Conservation (phyloP, 2,329 filamentous ascomycete species). For the Pestalotiopsis sp. region DNA sequence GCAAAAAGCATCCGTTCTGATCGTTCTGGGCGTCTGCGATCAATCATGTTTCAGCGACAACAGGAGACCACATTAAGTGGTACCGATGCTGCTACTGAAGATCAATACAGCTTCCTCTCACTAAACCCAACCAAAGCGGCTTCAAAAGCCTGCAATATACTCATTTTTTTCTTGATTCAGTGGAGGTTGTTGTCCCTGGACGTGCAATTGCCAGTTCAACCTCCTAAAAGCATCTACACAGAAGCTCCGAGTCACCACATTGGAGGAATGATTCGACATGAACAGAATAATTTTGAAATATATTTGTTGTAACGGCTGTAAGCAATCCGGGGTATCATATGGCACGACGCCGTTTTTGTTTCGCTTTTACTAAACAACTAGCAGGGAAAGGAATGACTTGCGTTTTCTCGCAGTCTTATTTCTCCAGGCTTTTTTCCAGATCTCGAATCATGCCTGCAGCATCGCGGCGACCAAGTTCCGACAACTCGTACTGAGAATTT, state of each 20-base stretch:
- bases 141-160: too few relatives aligned
- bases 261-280: not conserved
- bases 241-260: not conserved
- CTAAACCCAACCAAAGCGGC: too few relatives aligned
- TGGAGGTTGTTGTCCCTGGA: too few relatives aligned
- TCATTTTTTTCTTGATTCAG: too few relatives aligned
- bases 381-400: not conserved
- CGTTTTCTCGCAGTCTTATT: not conserved
- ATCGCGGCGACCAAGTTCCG: not conserved
- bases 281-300: not conserved
- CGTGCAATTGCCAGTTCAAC: constrained; percentile 14
- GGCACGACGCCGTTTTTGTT: not conserved
- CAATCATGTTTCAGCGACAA: too few relatives aligned
- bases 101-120: too few relatives aligned
- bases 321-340: not conserved
- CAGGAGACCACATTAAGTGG: too few relatives aligned
- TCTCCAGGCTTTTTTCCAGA: not conserved
- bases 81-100: too few relatives aligned
- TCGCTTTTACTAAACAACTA: not conserved
- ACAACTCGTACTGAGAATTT: constrained; percentile 2
- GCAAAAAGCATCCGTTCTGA: too few relatives aligned
- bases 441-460: not conserved
- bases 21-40: too few relatives aligned
- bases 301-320: not conserved
- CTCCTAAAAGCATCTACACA: constrained; percentile 33